phyloP scores from a whole-genome alignment of 176 grass and related monocot species.

The Melocanna baccifera region DNA sequence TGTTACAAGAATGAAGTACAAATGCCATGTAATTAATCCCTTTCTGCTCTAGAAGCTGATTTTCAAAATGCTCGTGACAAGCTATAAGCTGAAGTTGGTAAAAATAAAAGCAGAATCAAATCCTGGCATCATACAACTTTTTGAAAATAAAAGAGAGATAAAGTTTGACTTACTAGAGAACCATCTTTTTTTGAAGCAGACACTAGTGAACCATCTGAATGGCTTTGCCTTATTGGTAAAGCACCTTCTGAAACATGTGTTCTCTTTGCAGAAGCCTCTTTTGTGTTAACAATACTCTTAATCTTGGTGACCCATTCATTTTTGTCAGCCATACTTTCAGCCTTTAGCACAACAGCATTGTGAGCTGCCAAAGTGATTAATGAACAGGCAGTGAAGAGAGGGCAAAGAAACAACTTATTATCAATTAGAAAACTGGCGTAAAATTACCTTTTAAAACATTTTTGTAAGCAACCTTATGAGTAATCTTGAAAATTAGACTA shows the following conservation, averaged over 20 bases:
- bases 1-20: not conserved
- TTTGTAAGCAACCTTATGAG: conserved; percentile 76
- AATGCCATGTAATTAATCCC: conserved; percentile 1
- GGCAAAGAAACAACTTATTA: not conserved
- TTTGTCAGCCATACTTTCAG: conserved; percentile 81
- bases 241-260: conserved; percentile 25
- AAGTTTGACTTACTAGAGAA: conserved; percentile 60
- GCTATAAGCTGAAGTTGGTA: not conserved
- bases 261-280: conserved; percentile 43
- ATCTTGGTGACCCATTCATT: conserved; percentile 72
- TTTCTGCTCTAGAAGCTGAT: not conserved
- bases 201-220: conserved; percentile 73
- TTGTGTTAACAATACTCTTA: conserved; percentile 39
- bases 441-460: conserved; percentile 85
- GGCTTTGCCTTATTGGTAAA: conserved; percentile 46
- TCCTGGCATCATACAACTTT: not conserved
- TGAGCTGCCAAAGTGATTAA: conserved; percentile 50
- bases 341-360: conserved; percentile 64
- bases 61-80: conserved; percentile 5
- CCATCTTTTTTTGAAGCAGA: conserved; percentile 41
- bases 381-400: not conserved
- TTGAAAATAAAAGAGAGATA: not conserved
- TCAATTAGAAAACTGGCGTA: conserved; percentile 4
- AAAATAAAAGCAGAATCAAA: conserved; percentile 5
- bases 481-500: conserved; percentile 74